phyloP scores from a whole-genome alignment of 2,329 filamentous ascomycete genomes.

The Endoconidiophora polonica region DNA sequence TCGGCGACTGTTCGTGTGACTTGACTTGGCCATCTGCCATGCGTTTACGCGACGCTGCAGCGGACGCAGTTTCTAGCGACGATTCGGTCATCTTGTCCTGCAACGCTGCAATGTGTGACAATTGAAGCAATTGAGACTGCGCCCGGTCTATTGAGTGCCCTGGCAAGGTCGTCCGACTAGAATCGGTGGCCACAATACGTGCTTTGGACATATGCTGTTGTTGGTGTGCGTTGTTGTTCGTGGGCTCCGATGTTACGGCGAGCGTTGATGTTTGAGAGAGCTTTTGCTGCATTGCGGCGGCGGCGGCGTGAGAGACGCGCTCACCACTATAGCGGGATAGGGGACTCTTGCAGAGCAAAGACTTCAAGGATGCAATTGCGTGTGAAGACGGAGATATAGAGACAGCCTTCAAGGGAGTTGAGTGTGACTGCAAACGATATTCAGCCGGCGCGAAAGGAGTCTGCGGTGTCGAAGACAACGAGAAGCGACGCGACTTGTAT shows the following conservation, averaged over 20 bases:
- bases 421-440: not conserved
- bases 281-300: not conserved
- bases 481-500: constrained; percentile 6
- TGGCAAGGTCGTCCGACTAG: constrained; percentile 12
- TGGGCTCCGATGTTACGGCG: not conserved
- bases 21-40: constrained; percentile 56
- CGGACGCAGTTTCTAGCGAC: constrained; percentile 18
- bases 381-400: not conserved
- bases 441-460: not conserved
- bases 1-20: constrained; percentile 9
- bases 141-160: constrained; percentile 23
- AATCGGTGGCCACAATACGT: no score
- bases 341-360: not conserved
- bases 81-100: constrained; percentile 28
- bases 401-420: not conserved
- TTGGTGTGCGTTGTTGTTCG: not conserved
- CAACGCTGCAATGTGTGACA: constrained; percentile 34
- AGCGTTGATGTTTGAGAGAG: not conserved
- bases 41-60: constrained; percentile 36
- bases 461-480: not conserved
- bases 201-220: not conserved
- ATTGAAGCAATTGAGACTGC: constrained; percentile 31
- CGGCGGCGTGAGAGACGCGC: not conserved
- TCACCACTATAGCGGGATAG: no score
- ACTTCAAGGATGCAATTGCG: not conserved